These are phyloP conservation scores for Vickermania spadyakhi DNA, from an alignment of 208 protist species.

Conservation along the genomic window DNA sequence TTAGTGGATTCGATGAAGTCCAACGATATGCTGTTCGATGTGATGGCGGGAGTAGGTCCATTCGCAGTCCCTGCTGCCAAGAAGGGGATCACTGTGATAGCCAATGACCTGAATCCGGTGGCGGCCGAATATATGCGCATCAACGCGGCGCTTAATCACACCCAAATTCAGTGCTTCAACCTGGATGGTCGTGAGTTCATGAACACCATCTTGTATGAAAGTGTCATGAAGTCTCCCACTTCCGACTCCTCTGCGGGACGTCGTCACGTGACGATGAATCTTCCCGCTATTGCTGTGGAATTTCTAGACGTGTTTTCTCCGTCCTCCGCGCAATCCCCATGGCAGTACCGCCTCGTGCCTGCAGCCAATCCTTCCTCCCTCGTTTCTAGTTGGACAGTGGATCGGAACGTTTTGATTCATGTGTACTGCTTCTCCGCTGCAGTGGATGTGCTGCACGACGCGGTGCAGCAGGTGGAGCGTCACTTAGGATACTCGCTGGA, in stretches of 20 bases:
- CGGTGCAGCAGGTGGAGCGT: constrained; percentile 64
- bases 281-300: constrained; percentile 93
- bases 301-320: constrained; percentile 90
- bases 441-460: constrained; percentile 36
- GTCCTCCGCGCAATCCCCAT: not conserved
- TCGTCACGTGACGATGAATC: constrained; percentile 95
- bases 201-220: constrained; percentile 49
- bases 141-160: constrained; percentile 89
- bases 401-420: constrained; percentile 52
- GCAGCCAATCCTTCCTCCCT: too few relatives aligned
- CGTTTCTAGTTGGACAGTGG: not conserved
- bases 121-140: constrained; percentile 84
- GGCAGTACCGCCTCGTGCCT: not conserved
- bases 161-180: constrained; percentile 78
- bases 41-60: constrained; percentile 97
- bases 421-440: constrained; percentile 83
- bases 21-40: constrained; percentile 86
- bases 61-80: constrained; percentile 94
- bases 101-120: constrained; percentile 97
- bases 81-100: constrained; percentile 77
- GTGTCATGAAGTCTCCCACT: constrained; percentile 9
- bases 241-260: constrained; percentile 10
- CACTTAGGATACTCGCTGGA: constrained; percentile 20
- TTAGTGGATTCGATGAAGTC: constrained; percentile 69
- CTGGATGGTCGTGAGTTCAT: constrained; percentile 94